Evolutionary conservation across 225 moss, liverwort and hornwort genomes (phyloP).

Genomic region (Rhytidiadelphus loreus): DNA sequence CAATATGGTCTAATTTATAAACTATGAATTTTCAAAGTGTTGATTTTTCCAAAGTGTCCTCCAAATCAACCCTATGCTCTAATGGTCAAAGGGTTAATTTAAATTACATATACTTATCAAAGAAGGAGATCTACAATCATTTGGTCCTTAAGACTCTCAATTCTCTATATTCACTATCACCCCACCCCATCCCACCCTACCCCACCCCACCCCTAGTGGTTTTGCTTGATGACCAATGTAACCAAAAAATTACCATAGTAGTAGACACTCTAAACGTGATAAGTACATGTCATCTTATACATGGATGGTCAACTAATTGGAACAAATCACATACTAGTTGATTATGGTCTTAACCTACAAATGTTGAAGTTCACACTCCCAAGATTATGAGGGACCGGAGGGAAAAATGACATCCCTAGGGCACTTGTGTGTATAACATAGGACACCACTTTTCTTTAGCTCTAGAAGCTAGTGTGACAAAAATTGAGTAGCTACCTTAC

Average conservation of each 20-base stretch:
- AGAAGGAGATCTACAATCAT: neutral
- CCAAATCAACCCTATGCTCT: neutral
- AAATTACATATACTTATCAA: neutral
- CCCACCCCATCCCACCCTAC: too few relatives aligned
- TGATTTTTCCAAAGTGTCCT: neutral
- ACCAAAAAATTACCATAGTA: neutral
- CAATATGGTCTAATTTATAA: neutral
- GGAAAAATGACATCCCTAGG: neutral
- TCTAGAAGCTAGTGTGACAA: accelerated
- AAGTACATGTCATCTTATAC: too few relatives aligned
- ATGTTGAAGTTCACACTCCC: too few relatives aligned
- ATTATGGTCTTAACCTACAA: neutral
- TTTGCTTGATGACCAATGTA: neutral
- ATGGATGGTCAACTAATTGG: neutral
- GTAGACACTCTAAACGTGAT: too few relatives aligned
- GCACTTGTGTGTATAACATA: accelerated
- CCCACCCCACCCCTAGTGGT: too few relatives aligned
- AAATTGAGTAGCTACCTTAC: neutral
- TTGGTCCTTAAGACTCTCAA: neutral
- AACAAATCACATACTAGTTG: too few relatives aligned
- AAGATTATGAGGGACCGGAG: too few relatives aligned
- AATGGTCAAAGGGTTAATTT: neutral
- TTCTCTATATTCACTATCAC: neutral
- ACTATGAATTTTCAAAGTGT: neutral
- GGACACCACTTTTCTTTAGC: neutral